Evolutionary conservation across 441 rosid species (phyloP), one percentile per base, ranked within the genome.

Genomic region (Metrosideros polymorpha): DNA sequence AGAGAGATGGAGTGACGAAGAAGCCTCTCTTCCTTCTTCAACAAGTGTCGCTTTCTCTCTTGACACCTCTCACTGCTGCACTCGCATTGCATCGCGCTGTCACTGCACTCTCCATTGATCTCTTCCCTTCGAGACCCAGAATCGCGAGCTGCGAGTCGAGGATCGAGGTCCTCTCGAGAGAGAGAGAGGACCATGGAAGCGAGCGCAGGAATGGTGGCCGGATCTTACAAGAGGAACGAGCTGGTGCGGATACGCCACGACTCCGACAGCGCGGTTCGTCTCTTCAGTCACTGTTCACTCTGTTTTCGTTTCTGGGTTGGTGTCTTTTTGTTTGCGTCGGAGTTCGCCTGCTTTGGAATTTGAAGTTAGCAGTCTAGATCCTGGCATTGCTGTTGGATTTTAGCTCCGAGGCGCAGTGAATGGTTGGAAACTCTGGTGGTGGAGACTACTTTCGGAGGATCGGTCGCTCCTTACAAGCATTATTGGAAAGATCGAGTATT

Each of bases 211-310:
- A 89, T 97, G 95, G 98, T 96, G 66, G 99, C 99, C 87, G 99
- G 99, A 47, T 97, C 99, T 6, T 94, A 97, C 94, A 93, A 94
- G 90, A 89, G 95, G 90, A 97, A 97, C 89, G 96, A 97, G 92
- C 93, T 97, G 66, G 99, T 97, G 83, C 95, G 98, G 90, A 97
- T 97, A 89, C 98, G 94, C 75, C 98, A 96, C 82, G 99, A 97
- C 90, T 97, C 98, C 84, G 98, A 97, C 85, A 90, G 96, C 82
- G 98, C 94, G 98, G 99, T 97, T 88, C 82, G 96, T 94, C 76
- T 51, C 87, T 85, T 86, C 12, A 7, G 84, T 83, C 29, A 32
- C 51, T 52, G 25, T 89, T 84, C 14, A 10, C 79, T 71, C 47
- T 9, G 43, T 56, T 27, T n/a, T 9, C n/a, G n/a, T 52, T 17